phyloP scores from a whole-genome alignment of 495 filamentous ascomycete genomes.

The Parachaetomium inaequale region DNA sequence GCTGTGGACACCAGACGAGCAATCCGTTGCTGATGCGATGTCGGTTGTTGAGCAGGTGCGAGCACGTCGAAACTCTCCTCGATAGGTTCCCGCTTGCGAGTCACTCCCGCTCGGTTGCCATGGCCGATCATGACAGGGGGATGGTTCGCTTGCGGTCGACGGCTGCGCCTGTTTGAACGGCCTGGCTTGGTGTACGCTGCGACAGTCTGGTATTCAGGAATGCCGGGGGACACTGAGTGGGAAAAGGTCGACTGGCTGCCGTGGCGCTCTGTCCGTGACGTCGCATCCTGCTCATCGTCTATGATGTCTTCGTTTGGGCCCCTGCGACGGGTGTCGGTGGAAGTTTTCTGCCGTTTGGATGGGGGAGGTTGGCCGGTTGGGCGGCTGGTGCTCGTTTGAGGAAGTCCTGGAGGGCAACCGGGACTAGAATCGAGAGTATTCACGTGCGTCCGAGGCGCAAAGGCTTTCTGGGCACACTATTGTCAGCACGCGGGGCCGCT shows the following conservation, averaged over 20 bases:
- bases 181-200: slow-evolving; percentile 5
- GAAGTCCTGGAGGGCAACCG: background rate
- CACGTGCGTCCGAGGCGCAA: background rate
- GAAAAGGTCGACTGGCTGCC: slow-evolving; percentile 23
- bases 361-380: slow-evolving; percentile 10
- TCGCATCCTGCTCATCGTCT: slow-evolving; percentile 25
- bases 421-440: slow-evolving; percentile 18
- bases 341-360: slow-evolving; percentile 30
- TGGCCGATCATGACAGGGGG: background rate
- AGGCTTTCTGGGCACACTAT: background rate
- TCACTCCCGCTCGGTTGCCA: background rate
- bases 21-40: background rate
- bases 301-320: slow-evolving; percentile 11
- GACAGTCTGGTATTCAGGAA: slow-evolving; percentile 26
- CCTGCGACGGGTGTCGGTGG: slow-evolving; percentile 1
- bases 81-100: background rate
- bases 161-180: slow-evolving; percentile 15
- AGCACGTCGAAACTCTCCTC: slow-evolving; percentile 22
- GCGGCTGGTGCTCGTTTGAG: background rate
- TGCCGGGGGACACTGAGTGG: slow-evolving; percentile 6
- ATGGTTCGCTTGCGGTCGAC: slow-evolving; percentile 1
- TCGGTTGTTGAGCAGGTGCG: background rate
- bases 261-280: slow-evolving; percentile 4
- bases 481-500: background rate
- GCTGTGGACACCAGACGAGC: slow-evolving; percentile 7